Evolutionary conservation across 2,329 filamentous ascomycete genomes (phyloP).

Genomic region (Colletotrichum sp.): DNA sequence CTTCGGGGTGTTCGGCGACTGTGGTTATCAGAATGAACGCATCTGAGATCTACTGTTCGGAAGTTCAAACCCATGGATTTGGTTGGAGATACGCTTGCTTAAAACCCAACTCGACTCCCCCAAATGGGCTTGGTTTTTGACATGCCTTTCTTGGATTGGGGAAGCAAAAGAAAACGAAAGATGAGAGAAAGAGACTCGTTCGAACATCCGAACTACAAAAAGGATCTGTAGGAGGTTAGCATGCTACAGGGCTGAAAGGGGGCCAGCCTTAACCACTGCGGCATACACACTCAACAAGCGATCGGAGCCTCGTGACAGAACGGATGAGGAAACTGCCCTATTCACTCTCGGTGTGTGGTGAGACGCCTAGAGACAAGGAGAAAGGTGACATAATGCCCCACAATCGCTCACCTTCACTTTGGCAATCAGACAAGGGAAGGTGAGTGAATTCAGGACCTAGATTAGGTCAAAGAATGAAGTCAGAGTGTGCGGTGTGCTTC

Average conservation of each 20-base stretch:
- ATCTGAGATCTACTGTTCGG: neutral
- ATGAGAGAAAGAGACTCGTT: neutral
- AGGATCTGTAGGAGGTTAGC: neutral
- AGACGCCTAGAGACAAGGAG: neutral
- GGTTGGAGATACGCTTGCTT: neutral
- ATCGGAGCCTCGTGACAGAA: neutral
- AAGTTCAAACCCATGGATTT: neutral
- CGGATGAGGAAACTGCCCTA: neutral
- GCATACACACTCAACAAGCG: neutral
- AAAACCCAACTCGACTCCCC: neutral
- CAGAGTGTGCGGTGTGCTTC: neutral
- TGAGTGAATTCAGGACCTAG: neutral
- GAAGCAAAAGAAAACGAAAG: neutral
- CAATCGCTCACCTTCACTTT: neutral
- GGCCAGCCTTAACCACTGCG: neutral
- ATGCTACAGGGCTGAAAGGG: neutral
- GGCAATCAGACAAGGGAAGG: neutral
- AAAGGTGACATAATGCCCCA: neutral
- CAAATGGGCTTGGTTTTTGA: neutral
- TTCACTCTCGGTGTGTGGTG: neutral
- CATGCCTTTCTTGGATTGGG: neutral
- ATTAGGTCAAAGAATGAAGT: neutral
- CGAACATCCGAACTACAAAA: neutral
- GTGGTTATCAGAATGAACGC: neutral
- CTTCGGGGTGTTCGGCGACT: neutral